Percentiles rank a stretch among this genome's conserved stretches.
Evolutionary conservation across 306 rosid species (phyloP).

Genomic region (Fragaria ananassa): DNA sequence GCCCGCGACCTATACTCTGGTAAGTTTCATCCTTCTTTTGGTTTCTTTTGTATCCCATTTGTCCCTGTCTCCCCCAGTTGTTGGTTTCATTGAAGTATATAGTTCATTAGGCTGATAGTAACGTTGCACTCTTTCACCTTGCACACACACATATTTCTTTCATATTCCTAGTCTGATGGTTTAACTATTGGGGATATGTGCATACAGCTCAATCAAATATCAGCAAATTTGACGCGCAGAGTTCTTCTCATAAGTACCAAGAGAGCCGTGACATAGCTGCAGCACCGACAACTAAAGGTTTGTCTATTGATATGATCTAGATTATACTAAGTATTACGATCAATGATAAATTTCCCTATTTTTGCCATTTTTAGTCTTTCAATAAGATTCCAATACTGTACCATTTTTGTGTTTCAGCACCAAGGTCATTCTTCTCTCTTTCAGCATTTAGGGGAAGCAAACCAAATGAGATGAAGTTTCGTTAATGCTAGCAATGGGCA

Average conservation of each 20-base stretch:
- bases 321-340: background rate
- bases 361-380: background rate
- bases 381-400: slow-evolving; percentile 10
- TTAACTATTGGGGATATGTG: slow-evolving; percentile 11
- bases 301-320: slow-evolving; percentile 32
- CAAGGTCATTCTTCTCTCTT: slow-evolving; percentile 98
- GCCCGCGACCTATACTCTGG: slow-evolving; percentile 46
- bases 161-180: slow-evolving; percentile 23
- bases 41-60: background rate
- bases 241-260: slow-evolving; percentile 53
- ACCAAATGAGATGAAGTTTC: slow-evolving; percentile 29
- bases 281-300: slow-evolving; percentile 72
- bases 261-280: slow-evolving; percentile 47
- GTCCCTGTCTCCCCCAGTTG: background rate
- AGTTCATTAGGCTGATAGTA: background rate
- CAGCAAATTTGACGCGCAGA: slow-evolving; percentile 50
- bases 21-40: slow-evolving; percentile 20
- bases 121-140: background rate
- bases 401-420: slow-evolving; percentile 52
- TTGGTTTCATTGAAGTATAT: background rate
- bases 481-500: slow-evolving; percentile 25
- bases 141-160: background rate
- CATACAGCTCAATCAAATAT: slow-evolving; percentile 45
- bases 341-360: background rate
- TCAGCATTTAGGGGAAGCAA: slow-evolving; percentile 83